These are phyloP conservation scores for Metschnikowia gruessii DNA, from an alignment of 805 yeast genomes.

Conservation along the genomic window DNA sequence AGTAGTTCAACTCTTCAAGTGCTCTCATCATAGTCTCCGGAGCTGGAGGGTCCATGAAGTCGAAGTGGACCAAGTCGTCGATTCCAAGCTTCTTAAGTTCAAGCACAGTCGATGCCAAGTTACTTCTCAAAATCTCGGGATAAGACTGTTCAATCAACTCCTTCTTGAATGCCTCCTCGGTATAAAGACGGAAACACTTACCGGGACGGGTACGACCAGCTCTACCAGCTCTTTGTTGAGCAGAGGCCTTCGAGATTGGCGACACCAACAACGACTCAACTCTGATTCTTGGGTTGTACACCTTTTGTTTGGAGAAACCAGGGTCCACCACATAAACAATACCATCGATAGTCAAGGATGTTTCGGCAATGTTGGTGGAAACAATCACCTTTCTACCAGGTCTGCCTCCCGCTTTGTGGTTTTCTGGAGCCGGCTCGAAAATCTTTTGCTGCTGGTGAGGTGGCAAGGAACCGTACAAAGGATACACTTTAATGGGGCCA, in stretches of 20 bases:
- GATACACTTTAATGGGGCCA: constrained; percentile 88
- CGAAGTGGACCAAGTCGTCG: constrained; percentile 95
- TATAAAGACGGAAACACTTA: constrained; percentile 92
- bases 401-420: constrained; percentile 68
- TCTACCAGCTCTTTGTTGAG: constrained; percentile 99
- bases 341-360: constrained; percentile 96
- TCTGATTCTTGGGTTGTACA: constrained; percentile 92
- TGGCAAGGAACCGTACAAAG: constrained; percentile 93
- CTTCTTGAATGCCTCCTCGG: constrained; percentile 93
- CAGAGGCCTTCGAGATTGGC: constrained; percentile 95
- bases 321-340: constrained; percentile 97
- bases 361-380: constrained; percentile 95
- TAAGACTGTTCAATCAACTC: constrained; percentile 93
- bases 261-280: constrained; percentile 93
- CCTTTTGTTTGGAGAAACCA: constrained; percentile 95
- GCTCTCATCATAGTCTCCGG: constrained; percentile 99
- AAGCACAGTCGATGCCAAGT: constrained; percentile 85
- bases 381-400: constrained; percentile 95
- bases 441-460: constrained; percentile 94
- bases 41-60: constrained; percentile 99
- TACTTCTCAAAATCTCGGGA: constrained; percentile 91
- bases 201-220: constrained; percentile 99
- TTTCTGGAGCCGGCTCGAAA: constrained; percentile 84
- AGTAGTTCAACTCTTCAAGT: constrained; percentile 86
- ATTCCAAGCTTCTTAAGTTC: constrained; percentile 92